Percentiles rank a stretch among this genome's conserved stretches.
Conservation (phyloP, 257 asterid genomes). For the Solanum tarapatanum region DNA sequence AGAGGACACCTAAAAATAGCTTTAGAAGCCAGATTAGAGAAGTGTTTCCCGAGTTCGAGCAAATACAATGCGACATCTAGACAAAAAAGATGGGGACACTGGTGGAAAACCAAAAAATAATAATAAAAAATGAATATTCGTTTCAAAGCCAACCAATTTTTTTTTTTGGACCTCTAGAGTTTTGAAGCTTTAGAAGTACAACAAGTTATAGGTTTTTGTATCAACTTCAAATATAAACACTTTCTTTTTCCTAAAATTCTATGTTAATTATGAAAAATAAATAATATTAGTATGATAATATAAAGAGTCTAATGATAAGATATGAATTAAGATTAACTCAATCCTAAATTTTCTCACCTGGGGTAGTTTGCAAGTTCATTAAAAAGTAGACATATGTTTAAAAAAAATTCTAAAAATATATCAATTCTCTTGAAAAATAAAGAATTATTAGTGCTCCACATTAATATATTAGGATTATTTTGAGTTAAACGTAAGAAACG, state of each 20-base stretch:
- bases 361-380: background rate
- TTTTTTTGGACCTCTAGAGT: background rate
- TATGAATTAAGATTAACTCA: background rate
- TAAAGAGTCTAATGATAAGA: too few species aligned
- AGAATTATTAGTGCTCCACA: background rate
- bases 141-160: background rate
- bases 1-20: background rate
- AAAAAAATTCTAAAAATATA: too few species aligned
- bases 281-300: background rate
- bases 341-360: background rate
- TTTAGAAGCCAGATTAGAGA: too few species aligned
- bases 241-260: too few species aligned
- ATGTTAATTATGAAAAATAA: background rate
- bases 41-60: background rate
- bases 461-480: too few species aligned
- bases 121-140: too few species aligned
- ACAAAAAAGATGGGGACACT: too few species aligned
- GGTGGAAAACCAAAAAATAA: too few species aligned
- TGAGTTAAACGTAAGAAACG: background rate
- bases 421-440: background rate
- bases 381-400: too few species aligned
- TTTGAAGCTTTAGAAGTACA: background rate
- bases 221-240: background rate
- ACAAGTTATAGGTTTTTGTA: background rate
- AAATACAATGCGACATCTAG: too few species aligned